Evolutionary conservation across 371 early-diverging fungal genomes (phyloP).

Genomic region (Chytridiales sp.): DNA sequence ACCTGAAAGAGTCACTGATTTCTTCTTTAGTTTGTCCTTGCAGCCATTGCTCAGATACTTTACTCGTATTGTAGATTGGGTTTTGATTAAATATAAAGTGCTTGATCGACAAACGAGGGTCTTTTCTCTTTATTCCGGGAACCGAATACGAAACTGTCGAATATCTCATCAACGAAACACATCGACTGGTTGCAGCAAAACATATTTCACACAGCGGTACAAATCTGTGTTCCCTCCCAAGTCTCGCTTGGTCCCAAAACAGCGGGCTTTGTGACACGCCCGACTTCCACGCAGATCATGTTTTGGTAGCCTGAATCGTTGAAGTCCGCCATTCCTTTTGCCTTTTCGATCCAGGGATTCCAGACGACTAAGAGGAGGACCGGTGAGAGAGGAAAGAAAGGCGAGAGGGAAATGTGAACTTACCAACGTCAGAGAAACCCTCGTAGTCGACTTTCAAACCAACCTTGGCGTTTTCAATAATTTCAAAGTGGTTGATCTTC

Average conservation of each 20-base stretch:
- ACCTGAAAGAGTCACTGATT: too few relatives aligned
- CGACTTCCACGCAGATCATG: conserved; percentile 90
- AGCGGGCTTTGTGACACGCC: conserved; percentile 75
- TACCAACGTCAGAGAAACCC: conserved; percentile 1
- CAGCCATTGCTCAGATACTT: too few relatives aligned
- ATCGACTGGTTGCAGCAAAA: too few relatives aligned
- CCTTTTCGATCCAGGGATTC: conserved; percentile 95
- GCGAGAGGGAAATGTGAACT: too few relatives aligned
- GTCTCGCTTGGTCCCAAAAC: conserved; percentile 59
- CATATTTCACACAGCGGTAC: too few relatives aligned
- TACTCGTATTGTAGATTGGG: too few relatives aligned
- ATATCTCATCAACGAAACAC: too few relatives aligned
- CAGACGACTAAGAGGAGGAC: conserved; percentile 70
- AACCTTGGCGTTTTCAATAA: not conserved
- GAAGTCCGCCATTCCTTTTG: conserved; percentile 86
- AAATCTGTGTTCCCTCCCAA: conserved; percentile 78
- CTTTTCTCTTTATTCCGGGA: too few relatives aligned
- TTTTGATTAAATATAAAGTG: too few relatives aligned
- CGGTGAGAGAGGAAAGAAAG: not conserved
- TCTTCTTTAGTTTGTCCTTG: too few relatives aligned
- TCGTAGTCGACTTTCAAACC: conserved; percentile 6
- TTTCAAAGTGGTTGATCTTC: not conserved
- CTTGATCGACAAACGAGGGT: too few relatives aligned
- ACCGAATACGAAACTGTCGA: too few relatives aligned
- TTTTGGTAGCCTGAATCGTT: conserved; percentile 69